phyloP scores from a whole-genome alignment of 805 yeast species.

The Kazachstania martiniae region DNA sequence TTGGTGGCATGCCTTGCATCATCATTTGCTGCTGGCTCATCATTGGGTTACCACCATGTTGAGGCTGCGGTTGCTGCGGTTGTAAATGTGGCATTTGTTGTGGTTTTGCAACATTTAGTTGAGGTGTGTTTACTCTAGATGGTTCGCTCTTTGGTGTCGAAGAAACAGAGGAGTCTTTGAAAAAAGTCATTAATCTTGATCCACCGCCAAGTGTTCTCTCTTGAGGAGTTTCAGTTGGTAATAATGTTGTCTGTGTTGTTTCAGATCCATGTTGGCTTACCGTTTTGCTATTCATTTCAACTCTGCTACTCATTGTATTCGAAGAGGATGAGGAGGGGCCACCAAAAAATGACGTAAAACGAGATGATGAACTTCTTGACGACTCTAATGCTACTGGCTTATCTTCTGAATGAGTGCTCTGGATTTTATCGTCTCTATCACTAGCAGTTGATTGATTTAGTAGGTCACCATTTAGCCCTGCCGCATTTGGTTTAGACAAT shows the following conservation, averaged over 20 bases:
- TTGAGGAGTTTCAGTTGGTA: slow-evolving; percentile 1
- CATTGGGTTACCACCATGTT: too few species aligned
- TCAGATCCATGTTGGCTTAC: neutral
- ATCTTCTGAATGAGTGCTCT: neutral
- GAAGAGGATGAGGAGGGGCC: slow-evolving; percentile 5
- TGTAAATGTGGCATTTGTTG: slow-evolving; percentile 2
- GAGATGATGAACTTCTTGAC: slow-evolving; percentile 20
- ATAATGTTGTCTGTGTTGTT: slow-evolving; percentile 1
- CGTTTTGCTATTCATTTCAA: slow-evolving; percentile 1
- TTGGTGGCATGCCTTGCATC: slow-evolving; percentile 7
- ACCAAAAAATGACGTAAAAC: slow-evolving; percentile 29
- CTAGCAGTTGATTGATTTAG: neutral
- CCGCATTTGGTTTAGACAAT: slow-evolving; percentile 2
- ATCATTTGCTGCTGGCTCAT: slow-evolving; percentile 8
- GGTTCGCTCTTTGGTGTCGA: slow-evolving; percentile 4
- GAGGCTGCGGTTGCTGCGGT: slow-evolving; percentile 4
- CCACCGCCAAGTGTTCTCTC: slow-evolving; percentile 11
- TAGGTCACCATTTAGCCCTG: neutral
- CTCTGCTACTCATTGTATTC: slow-evolving; percentile 4
- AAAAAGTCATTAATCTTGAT: slow-evolving; percentile 25
- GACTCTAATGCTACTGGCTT: neutral
- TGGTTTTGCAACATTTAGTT: neutral
- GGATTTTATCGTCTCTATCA: neutral
- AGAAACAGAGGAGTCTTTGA: slow-evolving; percentile 11
- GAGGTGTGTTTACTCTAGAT: slow-evolving; percentile 1